Evolutionary conservation across 2,329 filamentous ascomycete genomes (phyloP).

Genomic region (Stromatinia cepivora): DNA sequence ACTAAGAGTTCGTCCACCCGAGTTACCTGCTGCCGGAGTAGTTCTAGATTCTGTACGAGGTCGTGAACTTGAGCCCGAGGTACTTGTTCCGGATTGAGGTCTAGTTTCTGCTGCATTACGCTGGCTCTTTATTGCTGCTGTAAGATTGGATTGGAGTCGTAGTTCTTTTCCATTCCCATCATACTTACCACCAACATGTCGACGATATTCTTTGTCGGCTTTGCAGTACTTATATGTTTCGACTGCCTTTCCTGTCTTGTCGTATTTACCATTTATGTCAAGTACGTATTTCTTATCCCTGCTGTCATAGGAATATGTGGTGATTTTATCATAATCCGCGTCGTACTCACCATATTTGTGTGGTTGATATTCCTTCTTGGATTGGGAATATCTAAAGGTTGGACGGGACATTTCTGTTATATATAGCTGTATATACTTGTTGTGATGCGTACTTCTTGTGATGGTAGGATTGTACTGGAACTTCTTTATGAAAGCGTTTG

Average conservation of each 20-base stretch:
- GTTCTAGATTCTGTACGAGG: background rate
- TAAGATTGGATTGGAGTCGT: background rate
- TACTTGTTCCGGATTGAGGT: no score
- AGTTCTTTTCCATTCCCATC: background rate
- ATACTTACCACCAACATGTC: background rate
- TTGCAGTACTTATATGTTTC: background rate
- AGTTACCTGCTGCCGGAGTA: background rate
- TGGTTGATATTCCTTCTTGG: background rate
- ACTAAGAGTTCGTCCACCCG: background rate
- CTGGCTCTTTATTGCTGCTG: background rate
- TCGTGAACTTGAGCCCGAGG: background rate
- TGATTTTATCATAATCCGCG: background rate
- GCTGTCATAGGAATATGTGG: background rate
- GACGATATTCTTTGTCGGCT: background rate
- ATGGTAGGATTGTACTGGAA: background rate
- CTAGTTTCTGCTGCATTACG: background rate
- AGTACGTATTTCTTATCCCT: background rate
- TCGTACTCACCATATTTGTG: background rate
- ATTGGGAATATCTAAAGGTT: background rate
- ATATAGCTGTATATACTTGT: background rate
- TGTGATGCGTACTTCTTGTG: background rate
- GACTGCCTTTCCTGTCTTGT: background rate
- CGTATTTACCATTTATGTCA: background rate
- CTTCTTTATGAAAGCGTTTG: background rate
- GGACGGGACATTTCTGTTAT: background rate